Evolutionary conservation across 2,329 filamentous ascomycete genomes (phyloP).

Genomic region (Monilinia polystroma): DNA sequence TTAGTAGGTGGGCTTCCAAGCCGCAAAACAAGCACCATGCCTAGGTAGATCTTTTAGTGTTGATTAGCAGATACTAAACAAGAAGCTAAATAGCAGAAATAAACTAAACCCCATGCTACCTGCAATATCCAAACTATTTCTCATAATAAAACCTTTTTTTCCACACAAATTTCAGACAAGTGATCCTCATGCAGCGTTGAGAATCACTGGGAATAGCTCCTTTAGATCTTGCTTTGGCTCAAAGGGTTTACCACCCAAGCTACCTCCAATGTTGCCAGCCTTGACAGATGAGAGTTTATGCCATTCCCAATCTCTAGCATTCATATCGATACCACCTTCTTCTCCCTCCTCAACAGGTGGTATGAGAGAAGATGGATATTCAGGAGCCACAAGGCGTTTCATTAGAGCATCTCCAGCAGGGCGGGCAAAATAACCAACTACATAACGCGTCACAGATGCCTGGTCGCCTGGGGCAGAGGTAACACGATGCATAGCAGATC

Average conservation of each 20-base stretch:
- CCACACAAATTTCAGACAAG: neutral
- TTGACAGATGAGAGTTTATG: constrained; percentile 19
- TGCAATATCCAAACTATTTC: no score
- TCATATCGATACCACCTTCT: constrained; percentile 18
- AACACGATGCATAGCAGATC: constrained; percentile 37
- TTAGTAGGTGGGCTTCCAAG: no score
- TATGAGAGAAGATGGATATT: constrained; percentile 16
- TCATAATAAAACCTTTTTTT: no score
- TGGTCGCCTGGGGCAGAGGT: constrained; percentile 33
- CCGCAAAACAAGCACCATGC: no score
- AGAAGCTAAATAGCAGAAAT: no score
- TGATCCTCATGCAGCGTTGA: neutral
- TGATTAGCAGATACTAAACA: no score
- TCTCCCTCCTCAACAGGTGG: constrained; percentile 11
- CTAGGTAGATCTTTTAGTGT: no score
- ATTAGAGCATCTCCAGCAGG: constrained; percentile 45
- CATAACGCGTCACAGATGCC: constrained; percentile 43
- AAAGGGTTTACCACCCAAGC: constrained; percentile 8
- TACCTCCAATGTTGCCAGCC: constrained; percentile 6
- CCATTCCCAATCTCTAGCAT: constrained; percentile 24
- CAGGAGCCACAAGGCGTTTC: constrained; percentile 24
- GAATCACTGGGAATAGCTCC: neutral
- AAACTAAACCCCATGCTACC: no score
- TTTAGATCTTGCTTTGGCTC: neutral
- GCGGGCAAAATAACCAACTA: constrained; percentile 53